Evolutionary conservation across 768 basidiomycete genomes (phyloP).

Genomic region (Hemileccinum rubropunctum): DNA sequence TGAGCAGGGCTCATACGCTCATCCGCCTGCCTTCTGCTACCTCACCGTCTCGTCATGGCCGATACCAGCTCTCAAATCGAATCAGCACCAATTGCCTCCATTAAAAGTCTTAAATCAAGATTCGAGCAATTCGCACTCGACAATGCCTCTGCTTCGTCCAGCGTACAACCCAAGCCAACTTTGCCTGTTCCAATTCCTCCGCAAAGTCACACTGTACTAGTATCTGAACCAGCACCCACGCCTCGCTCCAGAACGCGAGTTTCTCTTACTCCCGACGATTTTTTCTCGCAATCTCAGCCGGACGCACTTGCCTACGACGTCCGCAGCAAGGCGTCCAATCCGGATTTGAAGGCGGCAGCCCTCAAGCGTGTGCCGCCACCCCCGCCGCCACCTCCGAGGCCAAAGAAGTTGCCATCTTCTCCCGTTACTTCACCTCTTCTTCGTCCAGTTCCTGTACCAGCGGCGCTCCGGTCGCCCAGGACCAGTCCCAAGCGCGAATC

Average conservation of each 20-base stretch:
- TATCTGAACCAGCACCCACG: slow-evolving; percentile 30
- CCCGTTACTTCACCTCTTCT: slow-evolving; percentile 48
- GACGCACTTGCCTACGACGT: slow-evolving; percentile 32
- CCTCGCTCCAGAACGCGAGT: slow-evolving; percentile 45
- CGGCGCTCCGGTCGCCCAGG: slow-evolving; percentile 18
- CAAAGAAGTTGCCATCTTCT: slow-evolving; percentile 36
- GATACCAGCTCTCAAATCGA: slow-evolving; percentile 40
- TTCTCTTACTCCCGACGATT: slow-evolving; percentile 20
- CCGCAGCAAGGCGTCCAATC: slow-evolving; percentile 49
- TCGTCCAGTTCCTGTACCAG: slow-evolving; percentile 47
- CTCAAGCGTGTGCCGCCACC: slow-evolving; percentile 58
- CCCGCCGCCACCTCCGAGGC: slow-evolving; percentile 45
- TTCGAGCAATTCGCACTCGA: slow-evolving; percentile 66
- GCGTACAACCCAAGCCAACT: slow-evolving; percentile 1
- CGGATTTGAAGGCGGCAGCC: slow-evolving; percentile 44
- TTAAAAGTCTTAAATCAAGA: slow-evolving; percentile 64
- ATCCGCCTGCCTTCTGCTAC: not conserved
- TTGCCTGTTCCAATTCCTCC: slow-evolving; percentile 6
- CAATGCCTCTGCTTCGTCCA: slow-evolving; percentile 17
- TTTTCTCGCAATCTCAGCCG: slow-evolving; percentile 16
- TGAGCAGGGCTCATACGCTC: slow-evolving; percentile 5
- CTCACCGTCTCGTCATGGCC: slow-evolving; percentile 11
- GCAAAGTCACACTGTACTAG: slow-evolving; percentile 12
- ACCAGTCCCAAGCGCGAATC: slow-evolving; percentile 20
- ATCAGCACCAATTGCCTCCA: slow-evolving; percentile 55